Percentiles rank a stretch among this genome's conserved stretches.
Conservation (phyloP, 495 filamentous ascomycete species). For the Neurospora intermedia region DNA sequence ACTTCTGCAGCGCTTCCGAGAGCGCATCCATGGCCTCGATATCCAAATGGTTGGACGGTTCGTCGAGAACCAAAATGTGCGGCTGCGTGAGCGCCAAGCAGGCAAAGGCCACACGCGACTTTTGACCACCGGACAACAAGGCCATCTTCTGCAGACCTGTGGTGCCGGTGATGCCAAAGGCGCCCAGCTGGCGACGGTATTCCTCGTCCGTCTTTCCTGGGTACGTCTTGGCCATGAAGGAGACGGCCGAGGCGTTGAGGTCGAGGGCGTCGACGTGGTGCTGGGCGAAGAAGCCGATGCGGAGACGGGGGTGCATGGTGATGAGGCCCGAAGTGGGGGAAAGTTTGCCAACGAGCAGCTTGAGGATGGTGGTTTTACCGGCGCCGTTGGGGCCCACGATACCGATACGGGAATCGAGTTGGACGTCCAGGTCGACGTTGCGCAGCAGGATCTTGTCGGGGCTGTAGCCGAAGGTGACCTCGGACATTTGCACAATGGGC, state of each 20-base stretch:
- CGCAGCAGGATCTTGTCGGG: conserved; percentile 67
- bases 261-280: conserved; percentile 98
- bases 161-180: conserved; percentile 96
- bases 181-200: conserved; percentile 89
- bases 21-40: conserved; percentile 99
- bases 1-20: conserved; percentile 67
- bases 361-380: conserved; percentile 94
- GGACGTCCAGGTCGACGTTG: conserved; percentile 89
- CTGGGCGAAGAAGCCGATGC: conserved; percentile 95
- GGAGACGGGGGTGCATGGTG: conserved; percentile 73
- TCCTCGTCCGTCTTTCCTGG: conserved; percentile 91
- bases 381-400: conserved; percentile 98
- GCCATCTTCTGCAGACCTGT: conserved; percentile 96
- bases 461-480: conserved; percentile 84
- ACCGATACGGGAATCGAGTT: conserved; percentile 94
- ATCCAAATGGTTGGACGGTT: conserved; percentile 96
- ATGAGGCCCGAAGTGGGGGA: conserved; percentile 69
- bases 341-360: conserved; percentile 84
- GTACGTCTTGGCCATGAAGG: conserved; percentile 89
- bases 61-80: conserved; percentile 95
- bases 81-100: conserved; percentile 87
- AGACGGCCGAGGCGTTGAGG: conserved; percentile 74
- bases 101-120: conserved; percentile 94
- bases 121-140: conserved; percentile 91
- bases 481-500: conserved; percentile 94